These are phyloP conservation scores for Hyphopichia homilentoma DNA, from an alignment of 805 yeast species.

Conservation along the genomic window DNA sequence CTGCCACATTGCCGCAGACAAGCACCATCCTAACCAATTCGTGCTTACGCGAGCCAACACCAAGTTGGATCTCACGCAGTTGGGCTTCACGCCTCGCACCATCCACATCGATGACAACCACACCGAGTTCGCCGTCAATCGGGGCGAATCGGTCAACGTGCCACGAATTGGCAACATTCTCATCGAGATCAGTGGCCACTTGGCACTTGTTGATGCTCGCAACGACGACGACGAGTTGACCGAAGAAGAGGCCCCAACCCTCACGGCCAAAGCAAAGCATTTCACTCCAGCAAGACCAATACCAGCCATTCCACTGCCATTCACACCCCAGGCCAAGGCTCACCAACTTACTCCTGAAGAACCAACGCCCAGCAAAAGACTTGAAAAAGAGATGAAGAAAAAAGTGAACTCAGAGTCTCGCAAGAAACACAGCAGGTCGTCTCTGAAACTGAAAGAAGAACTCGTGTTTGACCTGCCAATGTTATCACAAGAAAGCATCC, in stretches of 20 bases:
- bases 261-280: slow-evolving; percentile 1
- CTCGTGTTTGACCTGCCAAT: no score
- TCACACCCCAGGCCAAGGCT: slow-evolving; percentile 11
- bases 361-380: slow-evolving; percentile 12
- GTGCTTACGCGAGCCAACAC: slow-evolving; percentile 10
- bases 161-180: slow-evolving; percentile 61
- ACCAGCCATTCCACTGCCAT: slow-evolving; percentile 3
- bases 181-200: slow-evolving; percentile 69
- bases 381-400: not conserved
- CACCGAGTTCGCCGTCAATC: slow-evolving; percentile 55
- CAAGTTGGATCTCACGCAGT: slow-evolving; percentile 3
- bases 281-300: slow-evolving; percentile 2
- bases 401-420: not conserved
- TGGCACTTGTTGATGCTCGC: slow-evolving; percentile 47
- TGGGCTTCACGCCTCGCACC: slow-evolving; percentile 23
- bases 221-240: slow-evolving; percentile 42
- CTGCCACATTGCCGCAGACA: slow-evolving; percentile 27
- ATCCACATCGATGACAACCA: slow-evolving; percentile 38
- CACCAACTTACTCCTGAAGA: slow-evolving; percentile 15
- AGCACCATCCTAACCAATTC: slow-evolving; percentile 15
- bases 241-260: slow-evolving; percentile 39
- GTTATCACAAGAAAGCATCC: no score
- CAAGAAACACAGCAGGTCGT: no score
- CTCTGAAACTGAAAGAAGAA: no score
- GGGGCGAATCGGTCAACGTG: slow-evolving; percentile 60